Evolutionary conservation across 2,329 filamentous ascomycete genomes (phyloP), one percentile per base, ranked within the genome.

Genomic region (Aspergillus calidoustus): DNA sequence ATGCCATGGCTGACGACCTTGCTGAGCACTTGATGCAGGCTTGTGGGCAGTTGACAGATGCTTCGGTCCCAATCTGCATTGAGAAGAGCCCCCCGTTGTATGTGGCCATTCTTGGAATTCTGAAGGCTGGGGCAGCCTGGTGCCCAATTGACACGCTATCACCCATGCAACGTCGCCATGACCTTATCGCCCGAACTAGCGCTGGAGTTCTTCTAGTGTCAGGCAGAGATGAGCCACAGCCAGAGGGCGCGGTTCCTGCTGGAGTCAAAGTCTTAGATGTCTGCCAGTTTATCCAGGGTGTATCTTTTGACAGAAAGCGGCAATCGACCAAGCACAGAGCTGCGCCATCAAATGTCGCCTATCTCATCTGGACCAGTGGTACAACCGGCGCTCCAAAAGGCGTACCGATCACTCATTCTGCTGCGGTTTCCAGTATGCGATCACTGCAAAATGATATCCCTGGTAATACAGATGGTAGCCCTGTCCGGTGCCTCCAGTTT

Each of bases 101-200:
- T 59, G 70, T 80, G 19, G 72, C 79, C n/a, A 76, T 81, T 25
- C 66, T 81, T 7, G 79, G 73, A 30, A 73, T 78, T 25, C 65
- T 82, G 52, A 81, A 81, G 61, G 74, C 78, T 30, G 80, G 80
- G 1, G 75, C 68, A 22, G 79, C 77, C 1, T 80, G 76, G 72
- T 79, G 74, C 60, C 77, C 78, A 0, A 75, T 80, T 30, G 78
- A 80, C 62, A 70, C 76, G 9, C 74, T 74, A 6, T 78, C 76
- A 19, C 77, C 77, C 17, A 34, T 73, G 11, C 74, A 74, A 55
- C 70, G 77, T 49, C 76, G 75, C n/a, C 76, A 76, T 51, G 74
- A 76, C 28, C 69, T 79, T 3, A 75, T 80, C 38, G 70, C 71
- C 17, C 70, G 76, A 22, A 79, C 76, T 6, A 70, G 68, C 22